Conservation (phyloP, 371 early-diverging fungal species). For the Conidiobolus incongruus region DNA sequence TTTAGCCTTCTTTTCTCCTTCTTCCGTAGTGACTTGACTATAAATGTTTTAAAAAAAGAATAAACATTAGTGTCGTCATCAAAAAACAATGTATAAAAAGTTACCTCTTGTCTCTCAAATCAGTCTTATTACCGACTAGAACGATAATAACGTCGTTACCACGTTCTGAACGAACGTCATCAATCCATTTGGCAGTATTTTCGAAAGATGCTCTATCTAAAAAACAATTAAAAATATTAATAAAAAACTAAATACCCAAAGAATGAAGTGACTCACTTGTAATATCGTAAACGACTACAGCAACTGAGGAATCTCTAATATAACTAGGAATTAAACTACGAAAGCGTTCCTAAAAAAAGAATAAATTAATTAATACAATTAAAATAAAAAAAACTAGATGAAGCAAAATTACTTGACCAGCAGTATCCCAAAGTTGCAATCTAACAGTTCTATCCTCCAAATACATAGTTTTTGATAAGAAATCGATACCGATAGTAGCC, state of each 20-base stretch:
- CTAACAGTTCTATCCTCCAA: conserved; percentile 91
- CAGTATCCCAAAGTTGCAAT: conserved; percentile 99
- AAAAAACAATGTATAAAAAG: too few species aligned
- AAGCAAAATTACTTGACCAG: conserved; percentile 72
- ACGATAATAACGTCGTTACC: conserved; percentile 94
- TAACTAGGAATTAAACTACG: conserved; percentile 93
- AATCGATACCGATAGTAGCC: conserved; percentile 99
- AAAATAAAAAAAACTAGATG: background rate
- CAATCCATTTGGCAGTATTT: conserved; percentile 95
- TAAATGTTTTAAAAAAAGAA: background rate
- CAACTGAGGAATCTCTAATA: conserved; percentile 96
- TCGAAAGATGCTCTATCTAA: conserved; percentile 76
- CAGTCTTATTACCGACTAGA: conserved; percentile 98
- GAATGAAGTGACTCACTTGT: conserved; percentile 36
- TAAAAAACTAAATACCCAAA: background rate
- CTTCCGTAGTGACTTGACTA: conserved; percentile 81
- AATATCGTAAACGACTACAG: conserved; percentile 94
- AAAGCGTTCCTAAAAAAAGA: conserved; percentile 59
- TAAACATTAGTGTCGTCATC: too few species aligned
- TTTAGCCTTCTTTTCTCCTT: conserved; percentile 88
- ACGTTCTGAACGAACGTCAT: conserved; percentile 91
- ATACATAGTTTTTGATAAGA: conserved; percentile 96
- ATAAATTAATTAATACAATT: background rate
- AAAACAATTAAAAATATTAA: background rate
- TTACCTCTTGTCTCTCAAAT: conserved; percentile 78